Conservation (phyloP, 1,139 yeast species). For the Saccharomyces hybrid region DNA sequence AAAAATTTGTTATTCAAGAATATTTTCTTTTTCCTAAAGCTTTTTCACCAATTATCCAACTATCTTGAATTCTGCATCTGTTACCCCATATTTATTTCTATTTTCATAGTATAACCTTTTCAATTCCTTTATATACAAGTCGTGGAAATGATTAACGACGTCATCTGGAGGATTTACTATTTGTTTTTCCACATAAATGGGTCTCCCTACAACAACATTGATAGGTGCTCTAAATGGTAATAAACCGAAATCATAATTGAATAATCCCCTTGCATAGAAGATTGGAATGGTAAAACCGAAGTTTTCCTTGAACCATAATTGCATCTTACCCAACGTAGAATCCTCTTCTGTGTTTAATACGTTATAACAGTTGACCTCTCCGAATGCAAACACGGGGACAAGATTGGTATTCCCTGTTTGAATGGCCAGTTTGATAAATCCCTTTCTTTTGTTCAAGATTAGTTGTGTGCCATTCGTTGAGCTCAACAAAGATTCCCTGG, state of each 20-base stretch:
- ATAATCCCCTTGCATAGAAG: slow-evolving; percentile 86
- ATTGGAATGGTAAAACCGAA: slow-evolving; percentile 85
- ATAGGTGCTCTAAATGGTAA: slow-evolving; percentile 80
- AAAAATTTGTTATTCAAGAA: neutral
- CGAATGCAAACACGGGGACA: slow-evolving; percentile 89
- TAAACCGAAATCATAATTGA: slow-evolving; percentile 86
- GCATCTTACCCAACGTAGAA: slow-evolving; percentile 50
- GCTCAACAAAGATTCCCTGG: slow-evolving; percentile 77
- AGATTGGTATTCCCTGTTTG: slow-evolving; percentile 67
- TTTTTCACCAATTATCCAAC: slow-evolving; percentile 14
- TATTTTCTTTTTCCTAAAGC: neutral
- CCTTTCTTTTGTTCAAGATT: slow-evolving; percentile 71
- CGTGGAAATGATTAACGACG: slow-evolving; percentile 64
- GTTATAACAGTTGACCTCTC: slow-evolving; percentile 77
- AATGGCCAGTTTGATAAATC: slow-evolving; percentile 81
- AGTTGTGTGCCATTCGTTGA: slow-evolving; percentile 53
- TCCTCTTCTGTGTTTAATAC: slow-evolving; percentile 48
- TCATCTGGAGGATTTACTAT: slow-evolving; percentile 38
- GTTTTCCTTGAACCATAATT: slow-evolving; percentile 59
- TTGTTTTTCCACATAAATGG: slow-evolving; percentile 57
- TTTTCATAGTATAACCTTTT: slow-evolving; percentile 60
- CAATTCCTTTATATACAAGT: slow-evolving; percentile 60
- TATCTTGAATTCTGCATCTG: slow-evolving; percentile 38
- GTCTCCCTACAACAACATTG: slow-evolving; percentile 71
- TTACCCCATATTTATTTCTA: slow-evolving; percentile 49